These are phyloP conservation scores for Urochloa ruziziensis DNA, from an alignment of 176 grass and related monocot genomes.

Conservation along the genomic window DNA sequence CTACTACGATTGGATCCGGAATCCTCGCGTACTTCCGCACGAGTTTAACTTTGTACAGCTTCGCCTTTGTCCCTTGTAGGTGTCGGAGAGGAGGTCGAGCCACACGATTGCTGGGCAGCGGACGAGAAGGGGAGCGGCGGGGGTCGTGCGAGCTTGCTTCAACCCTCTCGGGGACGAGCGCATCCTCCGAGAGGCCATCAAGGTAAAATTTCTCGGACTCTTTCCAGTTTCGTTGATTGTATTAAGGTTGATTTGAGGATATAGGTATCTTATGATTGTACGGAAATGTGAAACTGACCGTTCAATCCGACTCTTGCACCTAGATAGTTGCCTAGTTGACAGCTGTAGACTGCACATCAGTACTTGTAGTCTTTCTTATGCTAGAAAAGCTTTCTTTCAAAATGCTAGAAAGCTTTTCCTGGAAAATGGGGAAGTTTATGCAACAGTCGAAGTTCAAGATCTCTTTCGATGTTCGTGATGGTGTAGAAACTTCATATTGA, in stretches of 20 bases:
- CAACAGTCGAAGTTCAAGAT: background rate
- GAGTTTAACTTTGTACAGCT: background rate
- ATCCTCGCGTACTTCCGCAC: background rate
- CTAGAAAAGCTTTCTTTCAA: too few relatives aligned
- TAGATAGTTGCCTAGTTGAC: background rate
- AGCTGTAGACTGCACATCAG: background rate
- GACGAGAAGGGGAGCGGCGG: slow-evolving; percentile 22
- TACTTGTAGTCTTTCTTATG: background rate
- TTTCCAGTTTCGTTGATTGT: background rate
- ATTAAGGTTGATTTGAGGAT: background rate
- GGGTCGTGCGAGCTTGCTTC: slow-evolving; percentile 50
- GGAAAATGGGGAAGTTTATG: background rate
- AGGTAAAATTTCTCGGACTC: slow-evolving; percentile 38
- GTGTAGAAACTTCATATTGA: background rate
- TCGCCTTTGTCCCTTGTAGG: background rate
- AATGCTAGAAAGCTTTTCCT: too few relatives aligned
- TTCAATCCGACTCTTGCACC: background rate
- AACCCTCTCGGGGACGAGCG: slow-evolving; percentile 77
- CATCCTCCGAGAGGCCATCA: slow-evolving; percentile 74
- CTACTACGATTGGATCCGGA: background rate
- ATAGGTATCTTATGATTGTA: background rate
- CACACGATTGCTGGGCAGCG: background rate
- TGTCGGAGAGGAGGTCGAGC: slow-evolving; percentile 6
- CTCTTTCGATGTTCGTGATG: background rate
- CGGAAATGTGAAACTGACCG: background rate